Base-by-base conservation (phyloP, 75 land plant genomes). In the Sequoiadendron giganteum region DNA sequence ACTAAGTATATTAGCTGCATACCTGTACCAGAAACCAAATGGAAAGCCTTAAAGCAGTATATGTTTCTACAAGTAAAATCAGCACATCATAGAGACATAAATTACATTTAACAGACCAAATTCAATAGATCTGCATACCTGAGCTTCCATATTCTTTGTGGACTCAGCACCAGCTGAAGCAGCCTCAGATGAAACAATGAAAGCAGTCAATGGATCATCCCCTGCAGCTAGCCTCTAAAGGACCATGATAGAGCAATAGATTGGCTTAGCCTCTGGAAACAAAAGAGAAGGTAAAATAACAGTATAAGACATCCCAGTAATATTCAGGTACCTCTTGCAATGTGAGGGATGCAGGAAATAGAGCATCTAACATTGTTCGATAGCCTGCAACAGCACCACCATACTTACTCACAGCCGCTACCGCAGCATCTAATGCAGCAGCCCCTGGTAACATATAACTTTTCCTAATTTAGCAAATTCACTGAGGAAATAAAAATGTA, bases 361-460 rank as follows among this genome's bases (percentile, higher is more conserved):
- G 93, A 45, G 99, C 99, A 91, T 98, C 99, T 55, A 98, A 91
- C 91, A 98, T 83, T 85, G 99, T 98, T 28, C 99, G 93, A 85
- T 94, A 94, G 19, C 99, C 99, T 28, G 94, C 95, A 19, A 84
- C 89, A 81, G 99, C 99, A 56, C 99, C 99, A 39, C 99, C 99
- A 89, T 98, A 98, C 86, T 93, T 98, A 54, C 99, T 96, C 42
- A 98, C 95, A 52, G 99, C 96, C 86, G 93, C 89, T 85, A 98
- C 93, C 56, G 94, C 89, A 83, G 99, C 99, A 88, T 97, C 96
- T 61, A 98, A 86, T 38, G 97, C 97, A 90, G 88, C 92, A 38
- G 91, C 89, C 99, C 99, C 99, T 98, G 89, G 34, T 88, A 32
- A 47, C 54, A n/a, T 47, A 47, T 34, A 82, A n/a, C 32, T 11